These are phyloP conservation scores for Malus hybrid DNA, from an alignment of 331 rosid genomes.

Conservation along the genomic window DNA sequence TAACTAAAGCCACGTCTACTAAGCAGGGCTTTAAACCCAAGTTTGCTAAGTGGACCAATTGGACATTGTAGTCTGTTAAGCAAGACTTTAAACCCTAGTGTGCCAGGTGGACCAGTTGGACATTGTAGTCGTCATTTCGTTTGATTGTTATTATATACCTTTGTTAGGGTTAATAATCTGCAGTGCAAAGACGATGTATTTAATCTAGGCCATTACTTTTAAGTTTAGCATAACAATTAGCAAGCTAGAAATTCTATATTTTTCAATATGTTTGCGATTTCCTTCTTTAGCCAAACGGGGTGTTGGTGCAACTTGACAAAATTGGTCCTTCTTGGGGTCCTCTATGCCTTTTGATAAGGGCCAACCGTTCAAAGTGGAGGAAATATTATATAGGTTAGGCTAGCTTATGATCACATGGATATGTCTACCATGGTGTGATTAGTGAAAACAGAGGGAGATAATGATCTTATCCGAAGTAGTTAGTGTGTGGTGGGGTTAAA, in stretches of 20 bases:
- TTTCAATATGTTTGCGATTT: too few relatives aligned
- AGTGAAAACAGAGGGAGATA: neutral
- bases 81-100: too few relatives aligned
- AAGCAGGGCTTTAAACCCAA: neutral
- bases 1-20: too few relatives aligned
- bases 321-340: neutral
- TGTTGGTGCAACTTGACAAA: neutral
- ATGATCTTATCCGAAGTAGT: neutral
- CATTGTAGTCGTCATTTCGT: too few relatives aligned
- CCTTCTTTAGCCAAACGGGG: too few relatives aligned
- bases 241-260: neutral
- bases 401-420: neutral
- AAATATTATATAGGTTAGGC: neutral
- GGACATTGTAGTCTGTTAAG: too few relatives aligned
- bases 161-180: neutral
- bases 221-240: neutral
- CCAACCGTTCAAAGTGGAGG: neutral
- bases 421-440: neutral
- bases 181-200: neutral
- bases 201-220: neutral
- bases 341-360: neutral
- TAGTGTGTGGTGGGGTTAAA: neutral
- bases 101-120: too few relatives aligned
- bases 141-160: too few relatives aligned
- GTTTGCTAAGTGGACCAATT: too few relatives aligned